A percentile compares a stretch with the other conserved stretches of the same genome.
Conservation (phyloP, 75 land plant species). For the Larix kaempferi region DNA sequence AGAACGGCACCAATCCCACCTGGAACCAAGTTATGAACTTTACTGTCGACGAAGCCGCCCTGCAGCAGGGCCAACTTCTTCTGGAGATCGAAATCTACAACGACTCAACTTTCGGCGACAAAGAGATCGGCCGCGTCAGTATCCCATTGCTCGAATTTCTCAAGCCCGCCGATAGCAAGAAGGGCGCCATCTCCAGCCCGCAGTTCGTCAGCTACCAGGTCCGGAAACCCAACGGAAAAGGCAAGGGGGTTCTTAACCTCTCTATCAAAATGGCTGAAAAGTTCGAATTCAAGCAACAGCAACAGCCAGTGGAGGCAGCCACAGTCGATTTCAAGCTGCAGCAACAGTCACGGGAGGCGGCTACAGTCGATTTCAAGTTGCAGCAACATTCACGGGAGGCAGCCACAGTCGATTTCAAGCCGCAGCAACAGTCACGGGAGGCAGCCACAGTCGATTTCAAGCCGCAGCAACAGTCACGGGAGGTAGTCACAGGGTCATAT, state of each 20-base stretch:
- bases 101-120: conserved; percentile 33
- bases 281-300: neutral
- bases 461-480: too few species aligned
- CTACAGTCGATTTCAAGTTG: too few species aligned
- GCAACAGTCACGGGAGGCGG: too few species aligned
- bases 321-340: too few species aligned
- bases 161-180: conserved; percentile 8
- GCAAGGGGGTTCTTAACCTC: conserved; percentile 29
- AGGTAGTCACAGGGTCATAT: too few species aligned
- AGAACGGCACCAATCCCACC: conserved; percentile 42
- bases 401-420: too few species aligned
- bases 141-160: conserved; percentile 14
- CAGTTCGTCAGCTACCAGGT: conserved; percentile 24
- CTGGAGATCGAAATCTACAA: conserved; percentile 15
- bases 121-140: conserved; percentile 45
- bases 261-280: conserved; percentile 25
- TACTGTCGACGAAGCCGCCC: conserved; percentile 25
- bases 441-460: too few species aligned
- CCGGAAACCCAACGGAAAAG: conserved; percentile 24
- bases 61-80: conserved; percentile 14
- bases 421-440: too few species aligned
- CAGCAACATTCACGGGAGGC: too few species aligned
- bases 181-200: neutral
- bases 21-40: conserved; percentile 41
- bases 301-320: too few species aligned